These are phyloP conservation scores for Boletus barrowsii DNA, from an alignment of 768 basidiomycete species.

Conservation along the genomic window DNA sequence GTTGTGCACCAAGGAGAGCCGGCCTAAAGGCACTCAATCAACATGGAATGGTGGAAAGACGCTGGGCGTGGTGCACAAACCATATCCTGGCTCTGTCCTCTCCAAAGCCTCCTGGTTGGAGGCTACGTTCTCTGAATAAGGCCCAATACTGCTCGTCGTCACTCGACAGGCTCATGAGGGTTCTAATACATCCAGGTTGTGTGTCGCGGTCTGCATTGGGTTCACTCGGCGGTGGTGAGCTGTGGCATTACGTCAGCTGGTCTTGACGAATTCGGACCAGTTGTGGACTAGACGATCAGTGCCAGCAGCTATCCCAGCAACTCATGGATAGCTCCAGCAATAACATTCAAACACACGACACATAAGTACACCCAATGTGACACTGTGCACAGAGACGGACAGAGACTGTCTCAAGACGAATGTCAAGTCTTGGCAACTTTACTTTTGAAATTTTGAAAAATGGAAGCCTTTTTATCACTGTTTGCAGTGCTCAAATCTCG, in stretches of 20 bases:
- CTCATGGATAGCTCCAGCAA: too few relatives aligned
- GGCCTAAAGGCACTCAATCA: constrained; percentile 22
- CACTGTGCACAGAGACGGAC: too few relatives aligned
- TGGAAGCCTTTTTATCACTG: too few relatives aligned
- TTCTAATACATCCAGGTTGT: constrained; percentile 8
- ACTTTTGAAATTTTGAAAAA: too few relatives aligned
- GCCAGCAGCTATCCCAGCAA: too few relatives aligned
- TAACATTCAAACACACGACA: too few relatives aligned
- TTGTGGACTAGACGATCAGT: not conserved
- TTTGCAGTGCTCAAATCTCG: too few relatives aligned
- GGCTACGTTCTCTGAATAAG: constrained; percentile 43
- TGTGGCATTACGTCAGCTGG: constrained; percentile 21
- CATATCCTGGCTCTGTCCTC: constrained; percentile 53
- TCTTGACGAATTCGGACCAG: constrained; percentile 2
- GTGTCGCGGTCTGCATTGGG: not conserved
- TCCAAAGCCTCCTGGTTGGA: constrained; percentile 65
- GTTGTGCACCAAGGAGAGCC: constrained; percentile 37
- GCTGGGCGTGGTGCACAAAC: constrained; percentile 34
- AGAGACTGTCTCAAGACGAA: too few relatives aligned
- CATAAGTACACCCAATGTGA: too few relatives aligned
- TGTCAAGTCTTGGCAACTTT: too few relatives aligned
- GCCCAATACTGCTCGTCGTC: constrained; percentile 43
- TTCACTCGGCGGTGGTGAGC: not conserved
- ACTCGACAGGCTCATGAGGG: constrained; percentile 20
- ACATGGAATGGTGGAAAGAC: constrained; percentile 12